Base-by-base conservation (phyloP, 345 rosid genomes). In the Passiflora organensis region DNA sequence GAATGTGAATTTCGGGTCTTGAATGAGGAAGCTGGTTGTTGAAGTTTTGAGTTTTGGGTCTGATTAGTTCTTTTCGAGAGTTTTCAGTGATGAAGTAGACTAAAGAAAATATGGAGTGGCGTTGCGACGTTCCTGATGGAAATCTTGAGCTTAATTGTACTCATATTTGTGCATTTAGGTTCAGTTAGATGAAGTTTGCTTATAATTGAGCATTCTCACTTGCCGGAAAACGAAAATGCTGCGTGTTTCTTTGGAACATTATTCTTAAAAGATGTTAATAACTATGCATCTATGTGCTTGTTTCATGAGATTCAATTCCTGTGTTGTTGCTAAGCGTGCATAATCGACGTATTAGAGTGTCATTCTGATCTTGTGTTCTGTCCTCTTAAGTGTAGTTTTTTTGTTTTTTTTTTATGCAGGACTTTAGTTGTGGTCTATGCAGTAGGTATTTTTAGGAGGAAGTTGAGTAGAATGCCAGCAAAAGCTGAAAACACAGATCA, bases 391-490 rank as follows among this genome's bases (percentile, higher is more conserved):
- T 28, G 8, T 8, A 28, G 34, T 28, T 28, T 3, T 8, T 28
- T n/a, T n/a, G n/a, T n/a, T n/a, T n/a, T n/a, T n/a, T n/a, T n/a
- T n/a, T n/a, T n/a, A n/a, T n/a, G n/a, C n/a, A n/a, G n/a, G 34
- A 28, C 34, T 28, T 28, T 28, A 8, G 5, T 28, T 28, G 8
- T 54, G 63, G 45, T 62, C 11, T 55, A 9, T 66, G n/a, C n/a
- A n/a, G 55, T 32, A 36, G 38, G 14, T 47, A 42, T 51, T 43
- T 32, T 38, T 23, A 55, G 70, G 50, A 23, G 58, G 58, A 59
- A 61, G 63, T 15, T 39, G 62, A 55, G 51, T 59, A 73, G 43
- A 53, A 81, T 81, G 86, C 83, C 79, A 1, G 67, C 77, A 51
- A 81, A 76, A 57, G 38, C 57, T 28, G 74, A 59, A 32, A 60